Evolutionary conservation across 345 rosid genomes (phyloP), one percentile per base, ranked within the genome.

Genomic region (Tarenaya hassleriana): DNA sequence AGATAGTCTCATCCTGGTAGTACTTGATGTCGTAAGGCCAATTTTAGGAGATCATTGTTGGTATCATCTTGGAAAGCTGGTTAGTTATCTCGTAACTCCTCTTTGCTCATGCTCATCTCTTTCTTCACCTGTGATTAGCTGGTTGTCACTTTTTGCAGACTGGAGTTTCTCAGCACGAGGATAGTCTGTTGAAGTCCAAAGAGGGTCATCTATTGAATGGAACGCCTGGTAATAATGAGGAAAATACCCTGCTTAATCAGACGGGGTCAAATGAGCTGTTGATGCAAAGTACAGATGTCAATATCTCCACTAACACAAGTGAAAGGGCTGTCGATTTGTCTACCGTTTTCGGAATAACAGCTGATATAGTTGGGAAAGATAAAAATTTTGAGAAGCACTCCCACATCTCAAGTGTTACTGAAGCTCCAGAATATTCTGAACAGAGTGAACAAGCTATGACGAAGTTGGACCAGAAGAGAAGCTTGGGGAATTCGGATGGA

Each of bases 151-250:
- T 46, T 58, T 21, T 69, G 61, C 57, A 85, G 99, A 77, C 32
- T 73, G 76, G 73, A 47, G 63, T 61, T 75, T 59, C 69, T 61
- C 83, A 78, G 52, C 66, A 64, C 46, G 88, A 77, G 46, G 72
- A 50, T 57, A 61, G 67, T 64, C 69, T 63, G 62, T 63, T 72
- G 24, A 69, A 63, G 58, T 55, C 60, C 34, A 72, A 69, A 68
- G 83, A 76, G 46, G 64, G 54, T 53, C 52, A 10, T 64, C 41
- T 18, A 10, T 43, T 68, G 37, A 70, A 66, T 71, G 75, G 69
- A 47, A 34, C 39, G 51, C 68, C 75, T 48, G 49, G 45, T 65
- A 58, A 51, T 67, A 75, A 56, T 46, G 82, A 63, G 62, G 76
- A 60, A 47, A 76, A 62, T 16, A 80, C 41, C 41, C 56, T 57